Evolutionary conservation across 2,329 filamentous ascomycete genomes (phyloP), one percentile per base, ranked within the genome.

Genomic region (Onygenales sp.): DNA sequence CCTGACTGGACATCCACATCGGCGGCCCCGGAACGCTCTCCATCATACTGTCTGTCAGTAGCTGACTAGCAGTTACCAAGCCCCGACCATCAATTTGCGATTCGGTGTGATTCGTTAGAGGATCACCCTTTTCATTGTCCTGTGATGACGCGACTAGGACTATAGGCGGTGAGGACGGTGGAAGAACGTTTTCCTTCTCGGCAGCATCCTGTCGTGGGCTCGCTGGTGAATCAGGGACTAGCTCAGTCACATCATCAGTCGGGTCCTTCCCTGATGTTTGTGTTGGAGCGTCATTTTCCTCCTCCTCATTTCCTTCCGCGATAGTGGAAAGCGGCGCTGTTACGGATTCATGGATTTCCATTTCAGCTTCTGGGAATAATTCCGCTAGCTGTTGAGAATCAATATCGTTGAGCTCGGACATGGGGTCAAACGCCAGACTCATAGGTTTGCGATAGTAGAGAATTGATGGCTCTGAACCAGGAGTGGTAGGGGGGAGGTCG

Each of bases 81-180:
- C 57, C 59, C 33, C 55, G 60, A 37, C 48, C 31, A 11, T 34
- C 32, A 21, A 3, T 47, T 11, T 42, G 51, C 6, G 47, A 17
- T 7, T 52, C 54, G 8, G 14, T 53, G 42, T 13, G 42, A 52
- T 34, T 34, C 39, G 10, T 13, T 17, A 8, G 43, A 9, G 53
- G 55, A 37, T 57, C 52, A 9, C 56, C 51, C 14, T 52, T 56
- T n/a, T 31, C 34, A 11, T 34, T 45, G 6, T 64, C 61, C 49
- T 73, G 70, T 1, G 70, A 73, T 9, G 70, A 73, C 55, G 70
- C 69, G 17, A 73, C 69, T 53, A 72, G 65, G 3, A 73, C 62
- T 31, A 70, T 59, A 3, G 65, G 61, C 10, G 63, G 57, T 43
- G 58, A 64, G 10, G 57, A 54, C 47, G 42, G 59, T 27, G 60